These are phyloP conservation scores for Amanita phalloides DNA, from an alignment of 768 basidiomycete genomes.

Conservation along the genomic window DNA sequence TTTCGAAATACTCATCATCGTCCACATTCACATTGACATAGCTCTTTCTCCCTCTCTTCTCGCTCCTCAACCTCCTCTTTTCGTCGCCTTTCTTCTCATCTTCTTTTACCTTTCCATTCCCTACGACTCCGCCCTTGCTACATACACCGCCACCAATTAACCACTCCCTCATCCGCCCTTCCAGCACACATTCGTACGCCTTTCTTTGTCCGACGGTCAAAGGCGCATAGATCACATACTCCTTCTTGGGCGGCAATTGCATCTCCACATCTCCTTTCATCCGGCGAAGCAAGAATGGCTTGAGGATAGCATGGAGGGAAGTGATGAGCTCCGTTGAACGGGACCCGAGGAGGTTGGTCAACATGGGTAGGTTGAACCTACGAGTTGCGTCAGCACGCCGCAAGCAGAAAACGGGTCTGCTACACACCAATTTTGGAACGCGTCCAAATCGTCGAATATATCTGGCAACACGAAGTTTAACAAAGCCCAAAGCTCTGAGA, in stretches of 20 bases:
- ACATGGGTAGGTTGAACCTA: conserved; percentile 66
- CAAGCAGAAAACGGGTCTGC: background rate
- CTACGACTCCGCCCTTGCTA: conserved; percentile 8
- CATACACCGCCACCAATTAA: conserved; percentile 28
- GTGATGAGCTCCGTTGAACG: conserved; percentile 61
- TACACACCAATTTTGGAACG: conserved; percentile 80
- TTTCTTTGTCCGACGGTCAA: conserved; percentile 76
- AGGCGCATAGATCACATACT: conserved; percentile 90
- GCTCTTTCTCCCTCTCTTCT: conserved; percentile 26
- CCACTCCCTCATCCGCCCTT: conserved; percentile 60
- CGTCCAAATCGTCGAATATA: conserved; percentile 81
- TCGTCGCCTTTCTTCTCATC: conserved; percentile 9
- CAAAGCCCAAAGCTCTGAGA: conserved; percentile 89
- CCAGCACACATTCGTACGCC: conserved; percentile 72
- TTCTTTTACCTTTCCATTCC: conserved; percentile 8
- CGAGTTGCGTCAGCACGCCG: background rate
- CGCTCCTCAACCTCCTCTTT: conserved; percentile 19
- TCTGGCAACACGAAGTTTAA: conserved; percentile 95
- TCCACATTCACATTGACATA: conserved; percentile 45
- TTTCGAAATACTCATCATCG: conserved; percentile 58
- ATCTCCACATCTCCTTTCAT: conserved; percentile 83
- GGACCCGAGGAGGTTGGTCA: conserved; percentile 44
- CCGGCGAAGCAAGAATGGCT: conserved; percentile 89
- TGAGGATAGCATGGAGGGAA: conserved; percentile 81
- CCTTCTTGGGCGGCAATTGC: conserved; percentile 81